Conservation (phyloP, 2,329 filamentous ascomycete species). For the Magnaporthiopsis incrustans region DNA sequence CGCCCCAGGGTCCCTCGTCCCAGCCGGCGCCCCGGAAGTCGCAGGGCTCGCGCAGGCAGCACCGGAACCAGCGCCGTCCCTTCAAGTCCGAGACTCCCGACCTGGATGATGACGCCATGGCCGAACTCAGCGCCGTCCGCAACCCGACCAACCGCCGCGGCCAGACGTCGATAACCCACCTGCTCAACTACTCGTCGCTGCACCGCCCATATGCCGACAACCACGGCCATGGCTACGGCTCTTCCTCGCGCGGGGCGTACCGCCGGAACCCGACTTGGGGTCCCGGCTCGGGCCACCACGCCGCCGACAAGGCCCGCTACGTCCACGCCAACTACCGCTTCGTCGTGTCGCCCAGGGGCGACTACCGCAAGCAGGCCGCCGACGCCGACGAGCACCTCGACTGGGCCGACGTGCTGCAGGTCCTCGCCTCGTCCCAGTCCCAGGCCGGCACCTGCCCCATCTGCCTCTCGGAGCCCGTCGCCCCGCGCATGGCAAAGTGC, state of each 20-base stretch:
- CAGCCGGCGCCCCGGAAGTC: slow-evolving; percentile 58
- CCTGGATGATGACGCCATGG: slow-evolving; percentile 80
- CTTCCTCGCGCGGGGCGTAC: slow-evolving; percentile 38
- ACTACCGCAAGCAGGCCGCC: slow-evolving; percentile 71
- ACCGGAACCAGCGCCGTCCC: slow-evolving; percentile 73
- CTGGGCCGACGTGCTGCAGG: slow-evolving; percentile 85
- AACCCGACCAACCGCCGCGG: slow-evolving; percentile 67
- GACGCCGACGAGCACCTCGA: slow-evolving; percentile 87
- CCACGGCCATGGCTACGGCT: slow-evolving; percentile 39
- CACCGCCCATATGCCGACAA: slow-evolving; percentile 54
- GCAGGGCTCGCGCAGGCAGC: slow-evolving; percentile 71
- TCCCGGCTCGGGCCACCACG: slow-evolving; percentile 80
- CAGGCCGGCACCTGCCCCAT: slow-evolving; percentile 89
- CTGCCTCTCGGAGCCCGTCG: slow-evolving; percentile 85
- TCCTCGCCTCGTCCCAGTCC: slow-evolving; percentile 82
- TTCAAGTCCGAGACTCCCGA: slow-evolving; percentile 34
- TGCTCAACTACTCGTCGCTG: slow-evolving; percentile 85
- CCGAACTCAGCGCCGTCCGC: slow-evolving; percentile 58
- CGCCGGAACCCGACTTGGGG: slow-evolving; percentile 75
- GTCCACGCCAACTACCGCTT: slow-evolving; percentile 97
- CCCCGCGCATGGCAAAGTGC: slow-evolving; percentile 92
- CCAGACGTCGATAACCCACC: slow-evolving; percentile 92
- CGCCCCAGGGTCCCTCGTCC: slow-evolving; percentile 24
- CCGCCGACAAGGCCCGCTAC: slow-evolving; percentile 81
- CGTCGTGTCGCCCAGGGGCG: slow-evolving; percentile 74